Conservation (phyloP, 352 stramenopile species). For the Pythium rishiriense region DNA sequence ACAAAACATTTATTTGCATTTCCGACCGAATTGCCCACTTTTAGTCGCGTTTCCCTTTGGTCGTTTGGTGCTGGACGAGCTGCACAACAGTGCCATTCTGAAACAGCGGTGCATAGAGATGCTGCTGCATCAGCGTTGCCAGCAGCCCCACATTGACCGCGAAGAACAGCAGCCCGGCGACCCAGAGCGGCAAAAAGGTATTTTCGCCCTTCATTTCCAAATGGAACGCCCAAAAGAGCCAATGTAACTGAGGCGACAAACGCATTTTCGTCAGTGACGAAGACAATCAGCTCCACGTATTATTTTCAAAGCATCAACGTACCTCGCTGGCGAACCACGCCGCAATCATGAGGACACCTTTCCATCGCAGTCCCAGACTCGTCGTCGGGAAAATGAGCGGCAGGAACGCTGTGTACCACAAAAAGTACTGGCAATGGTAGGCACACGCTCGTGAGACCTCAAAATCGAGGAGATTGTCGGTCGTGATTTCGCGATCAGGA, state of each 20-base stretch:
- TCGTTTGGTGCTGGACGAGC: not conserved
- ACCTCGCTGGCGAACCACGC: conserved; percentile 81
- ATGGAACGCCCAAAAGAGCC: conserved; percentile 89
- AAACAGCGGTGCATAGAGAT: conserved; percentile 69
- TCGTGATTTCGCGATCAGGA: no score
- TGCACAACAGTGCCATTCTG: conserved; percentile 36
- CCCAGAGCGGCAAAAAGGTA: conserved; percentile 89
- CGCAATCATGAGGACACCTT: conserved; percentile 59
- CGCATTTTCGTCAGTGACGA: not conserved
- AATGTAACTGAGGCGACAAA: conserved; percentile 58
- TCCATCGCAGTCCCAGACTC: conserved; percentile 62
- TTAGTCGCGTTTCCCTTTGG: conserved; percentile 18
- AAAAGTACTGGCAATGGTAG: conserved; percentile 94
- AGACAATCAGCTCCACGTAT: no score
- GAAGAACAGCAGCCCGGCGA: conserved; percentile 89
- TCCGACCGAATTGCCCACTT: not conserved
- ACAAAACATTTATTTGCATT: not conserved
- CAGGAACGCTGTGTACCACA: conserved; percentile 96
- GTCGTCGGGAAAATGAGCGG: conserved; percentile 85
- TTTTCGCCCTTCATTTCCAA: conserved; percentile 91
- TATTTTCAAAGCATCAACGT: no score
- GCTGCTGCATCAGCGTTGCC: conserved; percentile 65
- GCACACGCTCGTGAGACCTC: no score
- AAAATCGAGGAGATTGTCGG: no score
- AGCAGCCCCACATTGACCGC: conserved; percentile 83